Evolutionary conservation across 192 early-diverging fungal species (phyloP), one percentile per base, ranked within the genome.

Genomic region (Rhizophlyctis rosea): DNA sequence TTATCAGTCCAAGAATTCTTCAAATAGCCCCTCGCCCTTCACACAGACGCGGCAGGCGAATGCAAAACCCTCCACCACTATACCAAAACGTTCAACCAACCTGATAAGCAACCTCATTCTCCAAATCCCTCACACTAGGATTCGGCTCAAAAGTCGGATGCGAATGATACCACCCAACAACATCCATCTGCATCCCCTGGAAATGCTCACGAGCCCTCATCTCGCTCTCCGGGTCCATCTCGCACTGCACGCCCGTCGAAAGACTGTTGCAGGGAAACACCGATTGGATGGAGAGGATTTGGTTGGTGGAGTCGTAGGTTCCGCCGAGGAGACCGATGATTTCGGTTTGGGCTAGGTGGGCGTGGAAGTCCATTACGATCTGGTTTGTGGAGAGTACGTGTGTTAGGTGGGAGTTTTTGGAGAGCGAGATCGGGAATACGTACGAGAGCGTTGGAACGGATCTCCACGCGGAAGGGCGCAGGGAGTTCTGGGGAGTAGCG

Each of bases 111-210:
- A 79, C 81, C 76, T 97, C 93, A 60, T 87, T 96, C 71, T 91
- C 89, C 62, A 95, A 89, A 68, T 97, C 95, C 65, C 91, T 81
- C 14, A 93, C 83, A 48, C 88, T 90, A 34, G 95, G 95, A 35
- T 84, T 85, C 3, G 93, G 87, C 36, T 91, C 91, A 63, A 97
- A 97, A 0, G 90, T 90, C 32, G 95, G 94, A 71, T 97, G 95
- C 34, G 92, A 95, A 69, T 97, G 95, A 77, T 94, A 97, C 95
- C 95, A 97, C 52, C 94, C 94, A 31, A 96, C 92, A 0, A 90
- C 88, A 23, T 68, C 68, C 50, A 81, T 78, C 0, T 83, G 81
- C 62, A 77, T 73, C 4, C 66, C 68, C 0, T 73, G 76, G 71
- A 97, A 97, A 21, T 70, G 80, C 39, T 86, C 81, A 9, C 91